A percentile compares a stretch with the other conserved stretches of the same genome.
phyloP scores from a whole-genome alignment of 129 eudicot species.

The Flaveria trinervia region DNA sequence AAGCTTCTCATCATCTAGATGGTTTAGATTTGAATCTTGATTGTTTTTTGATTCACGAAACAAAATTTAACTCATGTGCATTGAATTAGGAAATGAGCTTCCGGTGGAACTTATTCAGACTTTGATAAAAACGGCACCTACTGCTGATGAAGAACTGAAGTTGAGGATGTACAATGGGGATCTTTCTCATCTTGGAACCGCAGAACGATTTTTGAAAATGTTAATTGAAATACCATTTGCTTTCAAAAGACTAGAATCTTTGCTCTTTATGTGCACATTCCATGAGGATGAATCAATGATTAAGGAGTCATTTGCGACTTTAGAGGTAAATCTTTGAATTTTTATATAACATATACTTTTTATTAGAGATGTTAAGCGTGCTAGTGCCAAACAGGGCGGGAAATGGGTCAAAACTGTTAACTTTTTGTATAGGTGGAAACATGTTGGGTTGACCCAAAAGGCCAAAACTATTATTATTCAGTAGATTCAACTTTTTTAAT shows the following conservation, averaged over 20 bases:
- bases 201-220: constrained; percentile 89
- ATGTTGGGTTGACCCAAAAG: neutral
- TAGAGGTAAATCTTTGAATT: constrained; percentile 54
- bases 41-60: neutral
- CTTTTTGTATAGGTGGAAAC: neutral
- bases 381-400: neutral
- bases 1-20: neutral
- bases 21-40: constrained; percentile 4
- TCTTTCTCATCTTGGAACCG: constrained; percentile 75
- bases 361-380: neutral
- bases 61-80: constrained; percentile 18
- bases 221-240: constrained; percentile 91
- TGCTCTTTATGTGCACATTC: constrained; percentile 81
- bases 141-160: constrained; percentile 91
- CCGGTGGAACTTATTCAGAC: constrained; percentile 83
- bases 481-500: neutral
- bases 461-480: neutral
- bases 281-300: constrained; percentile 69
- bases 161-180: constrained; percentile 74
- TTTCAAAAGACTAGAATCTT: constrained; percentile 76
- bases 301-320: constrained; percentile 68
- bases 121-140: constrained; percentile 88
- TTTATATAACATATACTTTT: neutral
- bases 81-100: constrained; percentile 82
- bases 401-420: neutral